Base-by-base conservation (phyloP, 768 basidiomycete genomes). In the Mycena metata region DNA sequence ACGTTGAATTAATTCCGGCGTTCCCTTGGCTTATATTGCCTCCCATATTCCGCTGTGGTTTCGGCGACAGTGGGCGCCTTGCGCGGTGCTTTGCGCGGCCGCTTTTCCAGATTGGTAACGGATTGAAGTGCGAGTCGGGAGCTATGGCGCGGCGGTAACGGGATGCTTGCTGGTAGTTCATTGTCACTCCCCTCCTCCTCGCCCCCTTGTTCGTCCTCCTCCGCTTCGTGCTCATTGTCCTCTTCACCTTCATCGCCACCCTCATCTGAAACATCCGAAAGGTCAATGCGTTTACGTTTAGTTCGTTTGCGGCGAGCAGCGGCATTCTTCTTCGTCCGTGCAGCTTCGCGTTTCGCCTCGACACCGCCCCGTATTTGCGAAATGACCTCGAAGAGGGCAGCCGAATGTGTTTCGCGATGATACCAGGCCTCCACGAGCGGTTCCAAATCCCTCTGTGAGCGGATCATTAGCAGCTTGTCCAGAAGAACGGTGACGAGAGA, bases 1-100 rank as follows among this genome's bases (percentile, higher is more conserved):
- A n/a, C n/a, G n/a, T n/a, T n/a, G n/a, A n/a, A n/a, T n/a, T n/a
- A 24, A 24, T 50, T 26, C 16, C 23, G 9, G 2, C 49, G 49
- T 12, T 24, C 10, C 49, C 49, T 3, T 10, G 49, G 57, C 30
- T 24, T 66, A 67, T 72, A 57, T 55, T 30, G 36, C 1, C 15
- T 43, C 23, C 45, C 21, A 15, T 59, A 59, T 5, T 59, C 43
- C 16, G 46, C 4, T 3, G 55, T 41, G 3, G 16, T 26, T 41
- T 57, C 24, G 16, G 55, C 55, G n/a, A n/a, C n/a, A n/a, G n/a
- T n/a, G n/a, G n/a, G n/a, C 2, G 55, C 55, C 13, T 13, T 57
- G 13, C 4, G 15, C 16, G 12, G 15, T 6, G 52, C 13, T 1
- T 12, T 9, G 1, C 41, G 39, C 6, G 55, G 24, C 5, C 39